Percentiles rank a stretch among this genome's conserved stretches.
These are phyloP conservation scores for Exutisphaerella laricina DNA, from an alignment of 2,329 filamentous ascomycete species.

Conservation along the genomic window DNA sequence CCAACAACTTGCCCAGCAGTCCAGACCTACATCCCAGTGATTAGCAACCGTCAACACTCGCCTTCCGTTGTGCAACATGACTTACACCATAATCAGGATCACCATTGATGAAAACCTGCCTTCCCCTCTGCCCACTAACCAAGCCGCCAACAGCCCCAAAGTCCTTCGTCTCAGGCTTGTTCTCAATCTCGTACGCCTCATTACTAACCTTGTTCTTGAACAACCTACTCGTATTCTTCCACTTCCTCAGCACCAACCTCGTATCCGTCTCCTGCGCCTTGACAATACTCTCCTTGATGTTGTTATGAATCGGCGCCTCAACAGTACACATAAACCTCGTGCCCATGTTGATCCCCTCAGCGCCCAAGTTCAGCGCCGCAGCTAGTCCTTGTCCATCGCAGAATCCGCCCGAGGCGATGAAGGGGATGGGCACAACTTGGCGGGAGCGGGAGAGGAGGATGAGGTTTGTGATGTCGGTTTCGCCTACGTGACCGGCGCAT, in stretches of 20 bases:
- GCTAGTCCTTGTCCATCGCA: constrained; percentile 91
- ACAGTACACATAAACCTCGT: constrained; percentile 96
- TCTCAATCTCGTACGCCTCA: constrained; percentile 76
- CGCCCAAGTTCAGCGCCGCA: constrained; percentile 81
- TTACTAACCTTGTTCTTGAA: constrained; percentile 86
- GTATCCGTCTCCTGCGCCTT: constrained; percentile 86
- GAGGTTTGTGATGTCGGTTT: constrained; percentile 84
- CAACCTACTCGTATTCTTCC: constrained; percentile 86
- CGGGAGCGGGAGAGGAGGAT: constrained; percentile 80
- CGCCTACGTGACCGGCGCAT: constrained; percentile 85
- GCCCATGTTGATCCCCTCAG: constrained; percentile 96
- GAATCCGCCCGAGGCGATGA: constrained; percentile 94
- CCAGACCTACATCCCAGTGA: constrained; percentile 64
- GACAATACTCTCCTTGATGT: constrained; percentile 92
- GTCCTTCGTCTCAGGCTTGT: constrained; percentile 73
- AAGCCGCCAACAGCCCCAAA: constrained; percentile 83
- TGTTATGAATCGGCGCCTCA: constrained; percentile 84
- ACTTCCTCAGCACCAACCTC: constrained; percentile 76
- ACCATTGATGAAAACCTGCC: constrained; percentile 86
- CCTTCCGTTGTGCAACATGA: constrained; percentile 22
- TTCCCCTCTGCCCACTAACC: constrained; percentile 84
- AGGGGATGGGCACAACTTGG: constrained; percentile 77
- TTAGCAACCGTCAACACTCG: constrained; percentile 6
- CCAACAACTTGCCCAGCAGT: constrained; percentile 91
- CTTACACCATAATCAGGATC: constrained; percentile 84